phyloP scores from a whole-genome alignment of 2,329 filamentous ascomycete genomes.

The Colletotrichum sansevieriae region DNA sequence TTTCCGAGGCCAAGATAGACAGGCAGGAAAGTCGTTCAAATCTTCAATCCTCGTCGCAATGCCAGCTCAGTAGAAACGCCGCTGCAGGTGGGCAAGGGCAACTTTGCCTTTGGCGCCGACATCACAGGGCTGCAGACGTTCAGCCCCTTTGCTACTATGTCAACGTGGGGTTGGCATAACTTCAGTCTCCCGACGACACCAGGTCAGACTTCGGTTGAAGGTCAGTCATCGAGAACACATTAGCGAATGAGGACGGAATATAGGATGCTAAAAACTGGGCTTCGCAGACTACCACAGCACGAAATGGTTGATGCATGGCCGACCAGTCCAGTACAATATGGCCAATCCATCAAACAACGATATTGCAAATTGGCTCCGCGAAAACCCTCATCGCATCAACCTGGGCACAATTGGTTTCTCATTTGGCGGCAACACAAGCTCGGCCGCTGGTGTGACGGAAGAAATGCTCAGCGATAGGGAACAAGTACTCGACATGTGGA shows the following conservation, averaged over 20 bases:
- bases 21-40: constrained; percentile 52
- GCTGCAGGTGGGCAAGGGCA: constrained; percentile 63
- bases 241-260: background rate
- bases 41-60: constrained; percentile 62
- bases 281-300: constrained; percentile 54
- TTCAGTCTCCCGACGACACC: constrained; percentile 58
- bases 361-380: constrained; percentile 58
- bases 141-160: constrained; percentile 60
- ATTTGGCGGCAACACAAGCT: constrained; percentile 52
- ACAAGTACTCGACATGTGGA: constrained; percentile 63
- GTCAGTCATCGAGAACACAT: constrained; percentile 2
- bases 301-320: constrained; percentile 59
- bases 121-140: constrained; percentile 62
- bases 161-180: constrained; percentile 64
- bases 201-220: constrained; percentile 46
- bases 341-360: constrained; percentile 56
- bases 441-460: constrained; percentile 51
- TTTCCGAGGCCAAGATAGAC: constrained; percentile 46
- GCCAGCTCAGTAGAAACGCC: constrained; percentile 63
- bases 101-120: constrained; percentile 63
- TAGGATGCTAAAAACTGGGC: background rate
- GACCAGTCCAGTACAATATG: constrained; percentile 57
- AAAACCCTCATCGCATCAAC: constrained; percentile 66
- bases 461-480: constrained; percentile 53
- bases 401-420: constrained; percentile 61